Percentiles rank a stretch among this genome's conserved stretches.
These are phyloP conservation scores for Moesziomyces antarcticus DNA, from an alignment of 1,284 basidiomycete genomes.

Conservation along the genomic window DNA sequence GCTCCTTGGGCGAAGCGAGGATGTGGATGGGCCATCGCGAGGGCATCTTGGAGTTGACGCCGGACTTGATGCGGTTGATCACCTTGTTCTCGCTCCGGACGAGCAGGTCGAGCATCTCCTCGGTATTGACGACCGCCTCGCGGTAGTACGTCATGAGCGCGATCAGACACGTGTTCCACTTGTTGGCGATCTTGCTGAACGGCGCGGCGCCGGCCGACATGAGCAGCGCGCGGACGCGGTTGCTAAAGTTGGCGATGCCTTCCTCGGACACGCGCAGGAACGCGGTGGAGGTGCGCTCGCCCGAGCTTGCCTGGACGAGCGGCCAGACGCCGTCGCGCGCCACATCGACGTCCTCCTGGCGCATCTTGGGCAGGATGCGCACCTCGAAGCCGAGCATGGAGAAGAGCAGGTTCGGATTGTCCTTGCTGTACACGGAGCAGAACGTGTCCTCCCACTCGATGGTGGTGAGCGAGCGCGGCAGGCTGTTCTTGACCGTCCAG, in stretches of 20 bases:
- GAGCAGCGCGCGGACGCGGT: conserved; percentile 85
- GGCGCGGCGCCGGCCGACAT: conserved; percentile 99
- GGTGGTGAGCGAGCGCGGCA: conserved; percentile 94
- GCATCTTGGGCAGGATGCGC: conserved; percentile 92
- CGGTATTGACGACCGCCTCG: conserved; percentile 98
- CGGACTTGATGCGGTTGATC: conserved; percentile 99
- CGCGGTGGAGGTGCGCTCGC: conserved; percentile 96
- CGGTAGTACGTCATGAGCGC: conserved; percentile 91
- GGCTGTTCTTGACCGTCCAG: conserved; percentile 98
- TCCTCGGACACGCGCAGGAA: conserved; percentile 97
- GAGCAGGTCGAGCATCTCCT: conserved; percentile 75
- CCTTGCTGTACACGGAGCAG: conserved; percentile 85
- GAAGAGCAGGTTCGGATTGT: conserved; percentile 97
- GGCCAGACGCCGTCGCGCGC: conserved; percentile 99
- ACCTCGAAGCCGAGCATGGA: conserved; percentile 99
- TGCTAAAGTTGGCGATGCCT: conserved; percentile 73
- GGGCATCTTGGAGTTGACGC: conserved; percentile 98
- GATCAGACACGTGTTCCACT: conserved; percentile 89
- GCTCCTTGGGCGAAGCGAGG: conserved; percentile 70
- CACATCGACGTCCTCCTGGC: conserved; percentile 93
- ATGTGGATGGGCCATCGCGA: conserved; percentile 87
- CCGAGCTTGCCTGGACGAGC: conserved; percentile 89
- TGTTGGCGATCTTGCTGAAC: conserved; percentile 99
- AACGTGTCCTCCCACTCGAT: conserved; percentile 83
- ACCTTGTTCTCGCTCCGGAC: conserved; percentile 68